Conservation (phyloP, 2,329 filamentous ascomycete genomes). For the Cladosporium velox region DNA sequence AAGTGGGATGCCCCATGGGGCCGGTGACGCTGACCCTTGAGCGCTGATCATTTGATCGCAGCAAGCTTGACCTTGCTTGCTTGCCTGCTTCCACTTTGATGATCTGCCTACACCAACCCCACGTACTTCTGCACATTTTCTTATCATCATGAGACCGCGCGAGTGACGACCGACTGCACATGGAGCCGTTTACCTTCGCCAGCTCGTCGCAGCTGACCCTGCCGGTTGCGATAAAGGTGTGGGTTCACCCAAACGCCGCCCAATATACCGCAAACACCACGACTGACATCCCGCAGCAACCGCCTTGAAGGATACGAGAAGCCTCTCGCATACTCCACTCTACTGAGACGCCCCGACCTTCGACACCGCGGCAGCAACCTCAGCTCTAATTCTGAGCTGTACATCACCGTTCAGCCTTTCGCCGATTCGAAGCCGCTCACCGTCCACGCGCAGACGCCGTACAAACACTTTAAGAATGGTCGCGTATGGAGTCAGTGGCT, state of each 20-base stretch:
- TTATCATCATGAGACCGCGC: neutral
- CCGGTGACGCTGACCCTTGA: neutral
- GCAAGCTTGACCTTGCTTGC: slow-evolving; percentile 1
- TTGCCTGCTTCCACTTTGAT: neutral
- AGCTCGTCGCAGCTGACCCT: slow-evolving; percentile 81
- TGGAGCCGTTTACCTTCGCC: slow-evolving; percentile 97
- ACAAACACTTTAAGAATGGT: slow-evolving; percentile 80
- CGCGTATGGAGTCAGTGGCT: slow-evolving; percentile 95
- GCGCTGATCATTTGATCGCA: slow-evolving; percentile 2
- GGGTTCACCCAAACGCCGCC: slow-evolving; percentile 36
- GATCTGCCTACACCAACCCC: neutral
- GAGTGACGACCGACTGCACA: slow-evolving; percentile 40
- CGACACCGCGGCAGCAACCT: slow-evolving; percentile 85
- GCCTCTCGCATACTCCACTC: slow-evolving; percentile 72
- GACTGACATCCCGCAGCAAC: slow-evolving; percentile 46
- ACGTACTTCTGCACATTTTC: neutral
- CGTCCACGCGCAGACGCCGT: slow-evolving; percentile 87
- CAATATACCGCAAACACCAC: neutral
- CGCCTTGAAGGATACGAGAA: slow-evolving; percentile 77
- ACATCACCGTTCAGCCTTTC: slow-evolving; percentile 91
- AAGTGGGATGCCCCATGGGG: slow-evolving; percentile 9
- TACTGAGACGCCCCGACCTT: slow-evolving; percentile 76
- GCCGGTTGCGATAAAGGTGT: slow-evolving; percentile 66
- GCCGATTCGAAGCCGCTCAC: slow-evolving; percentile 93
- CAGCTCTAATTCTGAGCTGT: slow-evolving; percentile 82